A percentile compares a stretch with the other conserved stretches of the same genome.
phyloP scores from a whole-genome alignment of 2,329 filamentous ascomycete genomes.

The Botryotinia convoluta region DNA sequence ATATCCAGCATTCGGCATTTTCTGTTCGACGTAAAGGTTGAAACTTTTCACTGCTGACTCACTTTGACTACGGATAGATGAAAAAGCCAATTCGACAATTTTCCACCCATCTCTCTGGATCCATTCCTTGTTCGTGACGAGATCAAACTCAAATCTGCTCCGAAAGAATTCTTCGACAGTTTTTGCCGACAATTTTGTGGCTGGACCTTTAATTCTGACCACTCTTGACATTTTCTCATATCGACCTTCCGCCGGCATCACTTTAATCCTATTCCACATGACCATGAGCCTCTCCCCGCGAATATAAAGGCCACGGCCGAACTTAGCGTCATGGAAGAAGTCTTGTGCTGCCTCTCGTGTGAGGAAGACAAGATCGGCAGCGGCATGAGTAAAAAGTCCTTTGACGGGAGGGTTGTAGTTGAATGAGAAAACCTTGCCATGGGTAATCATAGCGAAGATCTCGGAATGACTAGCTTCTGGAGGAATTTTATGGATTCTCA shows the following conservation, averaged over 20 bases:
- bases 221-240: slow-evolving; percentile 18
- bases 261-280: slow-evolving; percentile 15
- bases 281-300: background rate
- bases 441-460: slow-evolving; percentile 19
- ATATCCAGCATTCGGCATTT: background rate
- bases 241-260: background rate
- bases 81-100: slow-evolving; percentile 21
- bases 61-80: slow-evolving; percentile 23
- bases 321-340: background rate
- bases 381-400: background rate
- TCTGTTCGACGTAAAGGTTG: background rate
- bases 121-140: slow-evolving; percentile 15
- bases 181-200: background rate
- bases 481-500: slow-evolving; percentile 15
- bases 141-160: slow-evolving; percentile 14
- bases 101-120: background rate
- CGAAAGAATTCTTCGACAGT: slow-evolving; percentile 3
- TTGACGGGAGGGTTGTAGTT: background rate
- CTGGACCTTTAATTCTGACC: slow-evolving; percentile 15
- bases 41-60: slow-evolving; percentile 13
- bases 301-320: background rate
- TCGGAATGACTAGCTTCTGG: slow-evolving; percentile 16
- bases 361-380: slow-evolving; percentile 23
- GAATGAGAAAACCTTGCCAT: slow-evolving; percentile 24
- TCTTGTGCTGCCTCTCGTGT: slow-evolving; percentile 19